Conservation (phyloP, 2,329 filamentous ascomycete species). For the Lachnellula hyalina region DNA sequence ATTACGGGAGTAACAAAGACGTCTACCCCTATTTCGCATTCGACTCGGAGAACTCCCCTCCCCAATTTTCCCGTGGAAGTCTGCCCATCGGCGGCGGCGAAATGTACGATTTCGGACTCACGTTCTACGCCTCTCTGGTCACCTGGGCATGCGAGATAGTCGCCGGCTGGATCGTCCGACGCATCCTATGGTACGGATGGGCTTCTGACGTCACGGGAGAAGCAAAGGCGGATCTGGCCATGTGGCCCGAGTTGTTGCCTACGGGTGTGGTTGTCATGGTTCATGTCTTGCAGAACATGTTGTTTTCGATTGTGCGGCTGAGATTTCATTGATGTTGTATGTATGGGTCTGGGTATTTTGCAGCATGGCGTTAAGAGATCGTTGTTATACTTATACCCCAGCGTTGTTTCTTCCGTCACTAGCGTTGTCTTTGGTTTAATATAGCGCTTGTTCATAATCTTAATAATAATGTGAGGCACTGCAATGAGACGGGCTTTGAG, state of each 20-base stretch:
- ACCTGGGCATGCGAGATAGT: slow-evolving; percentile 64
- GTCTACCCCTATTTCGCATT: slow-evolving; percentile 68
- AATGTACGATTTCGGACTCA: slow-evolving; percentile 56
- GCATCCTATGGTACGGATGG: slow-evolving; percentile 53
- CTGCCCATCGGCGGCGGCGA: slow-evolving; percentile 28
- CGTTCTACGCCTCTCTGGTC: slow-evolving; percentile 56
- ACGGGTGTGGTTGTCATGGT: slow-evolving; percentile 61
- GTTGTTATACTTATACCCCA: not conserved
- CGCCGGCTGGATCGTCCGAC: slow-evolving; percentile 54
- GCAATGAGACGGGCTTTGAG: no score
- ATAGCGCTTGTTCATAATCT: not conserved
- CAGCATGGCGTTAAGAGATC: slow-evolving; percentile 12
- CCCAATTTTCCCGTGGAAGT: not conserved
- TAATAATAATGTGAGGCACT: no score
- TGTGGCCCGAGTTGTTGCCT: slow-evolving; percentile 63
- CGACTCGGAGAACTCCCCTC: slow-evolving; percentile 34
- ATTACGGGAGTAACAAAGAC: slow-evolving; percentile 61
- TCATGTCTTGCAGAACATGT: slow-evolving; percentile 67
- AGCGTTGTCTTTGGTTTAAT: not conserved
- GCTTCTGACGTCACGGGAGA: slow-evolving; percentile 58
- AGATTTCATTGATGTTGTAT: slow-evolving; percentile 41
- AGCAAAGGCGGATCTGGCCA: slow-evolving; percentile 57
- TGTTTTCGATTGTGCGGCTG: slow-evolving; percentile 63
- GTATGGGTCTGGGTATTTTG: slow-evolving; percentile 6
- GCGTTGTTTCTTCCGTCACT: not conserved